Evolutionary conservation across 108 stramenopile species (phyloP), one percentile per base, ranked within the genome.

Genomic region (Nannochloropsis granulata): DNA sequence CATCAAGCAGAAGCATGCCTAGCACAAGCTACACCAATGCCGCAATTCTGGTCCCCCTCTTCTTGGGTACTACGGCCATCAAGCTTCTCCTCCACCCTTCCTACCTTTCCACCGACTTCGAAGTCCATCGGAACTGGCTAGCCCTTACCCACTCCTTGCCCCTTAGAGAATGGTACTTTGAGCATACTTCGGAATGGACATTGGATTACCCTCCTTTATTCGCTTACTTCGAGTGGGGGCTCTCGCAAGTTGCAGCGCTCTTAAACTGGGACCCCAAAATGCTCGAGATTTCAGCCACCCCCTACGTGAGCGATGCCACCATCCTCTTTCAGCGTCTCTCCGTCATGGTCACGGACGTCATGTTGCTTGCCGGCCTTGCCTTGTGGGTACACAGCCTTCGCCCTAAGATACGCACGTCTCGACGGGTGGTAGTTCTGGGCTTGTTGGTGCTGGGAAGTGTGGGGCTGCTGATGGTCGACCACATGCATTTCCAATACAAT

Each of bases 201-300:
- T 84, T 97, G 83, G 98, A 98, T 88, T 98, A 98, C 87, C 98
- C 98, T 13, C 98, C 98, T 12, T 83, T 93, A 81, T 98, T 98
- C 88, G 96, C 94, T 19, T 94, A 89, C 81, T 96, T 96, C 82
- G 95, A 98, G 85, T 93, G 89, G 82, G 43, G 87, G 2, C 89
- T 95, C 26, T 83, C 93, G 21, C 93, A 93, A 44, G 82, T 56
- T 12, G 91, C 88, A 26, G 45, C 44, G 2, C 12, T 14, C 16
- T 79, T 88, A 24, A 88, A 91, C 2, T 71, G 56, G 56, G 56
- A 71, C 56, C 56, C 56, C n/a, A n/a, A 71, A 71, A 71, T 71
- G 56, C 56, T 71, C 56, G n/a, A n/a, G 10, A 71, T 71, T 71
- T 71, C 56, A 11, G 56, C 56, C 56, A n/a, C 56, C n/a, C 56